Evolutionary conservation across 306 rosid genomes (phyloP), one percentile per base, ranked within the genome.

Genomic region (Lathyrus aphaca): DNA sequence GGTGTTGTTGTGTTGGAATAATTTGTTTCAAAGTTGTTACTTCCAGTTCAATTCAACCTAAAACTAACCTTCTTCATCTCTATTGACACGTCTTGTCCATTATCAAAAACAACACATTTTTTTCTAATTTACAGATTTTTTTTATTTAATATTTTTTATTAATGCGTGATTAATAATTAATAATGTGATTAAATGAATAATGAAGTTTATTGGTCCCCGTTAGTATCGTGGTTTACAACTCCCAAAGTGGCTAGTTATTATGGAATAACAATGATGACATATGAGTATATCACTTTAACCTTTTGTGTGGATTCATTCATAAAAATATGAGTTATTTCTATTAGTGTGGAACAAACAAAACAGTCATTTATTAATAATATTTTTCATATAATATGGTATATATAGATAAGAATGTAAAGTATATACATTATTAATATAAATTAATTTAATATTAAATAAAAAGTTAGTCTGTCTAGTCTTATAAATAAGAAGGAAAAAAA

Each of bases 261-360:
- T 16, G 65, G 65, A 32, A 30, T 3, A 59, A 15, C 43, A 58
- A 58, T 37, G 66, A 60, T 35, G 32, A 53, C 58, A 21, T 21
- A 53, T 53, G 15, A 53, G 15, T 4, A 50, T 49, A 23, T 23
- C 56, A 50, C 56, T 49, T 49, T 49, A 49, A 49, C 27, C 56
- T 49, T 49, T 48, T 48, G 0, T 49, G 39, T 35, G 39, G 39
- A 49, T 49, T 17, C 5, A 48, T 2, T 48, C 23, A 48, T 48
- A 16, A 6, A 46, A n/a, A 45, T 32, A 6, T 32, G 8, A 6
- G 7, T 30, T 30, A 0, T 30, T 30, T 30, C 0, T 5, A 30
- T 30, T 30, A 5, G 38, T 2, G 38, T 32, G 38, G 38, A 32
- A 32, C 8, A 32, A 32, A 32, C 9, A 32, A 32, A 35, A 35